Evolutionary conservation across 176 grass and related monocot species (phyloP), one percentile per base, ranked within the genome.

Genomic region (Puccinellia tenuiflora): DNA sequence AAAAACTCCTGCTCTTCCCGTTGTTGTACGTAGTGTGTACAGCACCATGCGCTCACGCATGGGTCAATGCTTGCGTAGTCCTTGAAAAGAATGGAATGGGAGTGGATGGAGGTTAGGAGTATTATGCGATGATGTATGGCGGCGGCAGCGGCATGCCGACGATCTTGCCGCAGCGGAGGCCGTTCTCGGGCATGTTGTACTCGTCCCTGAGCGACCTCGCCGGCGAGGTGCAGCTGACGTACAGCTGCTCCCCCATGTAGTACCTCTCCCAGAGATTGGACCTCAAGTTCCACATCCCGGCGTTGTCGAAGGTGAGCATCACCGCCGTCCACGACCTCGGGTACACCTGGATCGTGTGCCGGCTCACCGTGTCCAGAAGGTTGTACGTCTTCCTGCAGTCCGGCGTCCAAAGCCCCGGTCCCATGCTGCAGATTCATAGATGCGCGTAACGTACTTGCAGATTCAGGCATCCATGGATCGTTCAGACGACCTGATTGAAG

Each of bases 271-370:
- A 93, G 12, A 88, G 60, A 75, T 89, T 86, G 73, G 95, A 95
- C 88, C 95, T 78, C 17, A 98, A 2, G 83, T 93, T 98, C 95
- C 95, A 98, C 95, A 98, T 98, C 3, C 95, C 95, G 18, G 88
- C 92, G 81, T 98, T 95, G 82, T 98, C 95, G 83, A 98, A 98
- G 7, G 92, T 94, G n/a, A 94, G 73, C 88, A 95, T 86, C 71
- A 98, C 86, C 79, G 92, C 95, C 75, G 95, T 86, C 95, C 95
- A 98, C 16, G 95, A 98, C 80, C 86, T 91, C 42, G 92, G 95
- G 92, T 95, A 98, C 31, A 98, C 95, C 74, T 98, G 95, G 47
- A 98, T 85, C 7, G 95, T 88, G 83, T 98, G 90, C 90, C 92
- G 85, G 87, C 95, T 98, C 86, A 98, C 92, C 12, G 95, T 91